Evolutionary conservation across 345 rosid genomes (phyloP), one percentile per base, ranked within the genome.

Genomic region (Noccaea bulbosa): DNA sequence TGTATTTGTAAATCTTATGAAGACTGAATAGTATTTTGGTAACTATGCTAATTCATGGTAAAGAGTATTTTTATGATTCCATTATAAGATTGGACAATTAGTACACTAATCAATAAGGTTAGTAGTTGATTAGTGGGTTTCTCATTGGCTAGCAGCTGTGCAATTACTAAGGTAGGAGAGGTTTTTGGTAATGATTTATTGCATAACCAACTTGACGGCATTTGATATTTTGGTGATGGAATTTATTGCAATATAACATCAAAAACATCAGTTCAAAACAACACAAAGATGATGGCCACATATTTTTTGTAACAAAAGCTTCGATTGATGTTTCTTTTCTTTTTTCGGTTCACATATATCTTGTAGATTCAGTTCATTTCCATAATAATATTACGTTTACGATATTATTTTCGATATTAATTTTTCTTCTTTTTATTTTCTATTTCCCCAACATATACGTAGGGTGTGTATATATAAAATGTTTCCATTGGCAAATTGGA

Each of bases 111-210:
- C 10, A 54, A 8, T n/a, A 33, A 17, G 20, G 40, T 54, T 54
- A n/a, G 48, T 40, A 47, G 35, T 59, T 38, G 48, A 65, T 39
- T n/a, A 65, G 37, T 49, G 48, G 48, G 30, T 32, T 27, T 27
- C 30, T 27, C 3, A 27, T 27, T 27, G 30, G 30, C 30, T 27
- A 27, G 7, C 38, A 39, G 60, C 6, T 54, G 12, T 54, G 41
- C 41, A 54, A 54, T 33, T 8, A 33, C 40, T 14, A 54, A 33
- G 60, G 41, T 37, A 11, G 41, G 30, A 27, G 30, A 54, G 24
- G 12, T 54, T 14, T 38, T 57, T 57, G 62, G 62, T 57, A 33
- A 38, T 38, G 33, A 27, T 27, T 27, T 27, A 27, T 27, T 27
- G 30, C 30, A 27, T 27, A 27, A 27, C 30, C 4, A 27, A 27